These are phyloP conservation scores for Citrullus amarus DNA, from an alignment of 306 rosid genomes.

Conservation along the genomic window DNA sequence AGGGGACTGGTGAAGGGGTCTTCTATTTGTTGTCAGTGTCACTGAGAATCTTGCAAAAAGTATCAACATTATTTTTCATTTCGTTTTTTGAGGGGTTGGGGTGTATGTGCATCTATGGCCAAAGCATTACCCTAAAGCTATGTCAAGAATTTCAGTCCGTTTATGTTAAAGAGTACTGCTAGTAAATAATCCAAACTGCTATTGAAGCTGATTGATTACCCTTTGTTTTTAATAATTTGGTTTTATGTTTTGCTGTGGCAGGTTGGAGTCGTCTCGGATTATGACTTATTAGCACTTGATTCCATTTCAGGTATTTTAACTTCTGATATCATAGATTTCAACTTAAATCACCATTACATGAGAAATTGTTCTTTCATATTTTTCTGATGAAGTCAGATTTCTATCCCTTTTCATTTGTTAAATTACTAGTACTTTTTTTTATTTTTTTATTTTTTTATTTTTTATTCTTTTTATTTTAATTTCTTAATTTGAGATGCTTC, in stretches of 20 bases:
- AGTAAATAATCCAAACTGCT: neutral
- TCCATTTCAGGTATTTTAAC: conserved; percentile 69
- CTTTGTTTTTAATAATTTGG: neutral
- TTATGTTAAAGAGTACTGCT: neutral
- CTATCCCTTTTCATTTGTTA: neutral
- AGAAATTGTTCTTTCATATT: neutral
- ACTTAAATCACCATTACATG: neutral
- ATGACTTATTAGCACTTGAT: conserved; percentile 85
- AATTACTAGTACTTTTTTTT: neutral
- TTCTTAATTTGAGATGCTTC: neutral
- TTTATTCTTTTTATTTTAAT: neutral
- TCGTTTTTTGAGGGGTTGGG: neutral
- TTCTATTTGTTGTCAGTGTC: neutral
- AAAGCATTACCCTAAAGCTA: neutral
- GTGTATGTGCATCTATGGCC: neutral
- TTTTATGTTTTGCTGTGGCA: conserved; percentile 15
- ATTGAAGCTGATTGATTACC: neutral
- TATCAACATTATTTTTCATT: neutral
- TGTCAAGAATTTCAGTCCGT: neutral
- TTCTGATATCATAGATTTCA: neutral
- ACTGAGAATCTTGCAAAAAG: neutral
- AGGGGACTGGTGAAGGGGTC: neutral
- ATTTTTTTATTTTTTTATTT: neutral
- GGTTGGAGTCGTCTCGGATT: conserved; percentile 98
- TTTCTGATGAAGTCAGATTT: neutral